A percentile compares a stretch with the other conserved stretches of the same genome.
These are phyloP conservation scores for Sugiyamaella xylanicola DNA, from an alignment of 1,139 yeast genomes.

Conservation along the genomic window DNA sequence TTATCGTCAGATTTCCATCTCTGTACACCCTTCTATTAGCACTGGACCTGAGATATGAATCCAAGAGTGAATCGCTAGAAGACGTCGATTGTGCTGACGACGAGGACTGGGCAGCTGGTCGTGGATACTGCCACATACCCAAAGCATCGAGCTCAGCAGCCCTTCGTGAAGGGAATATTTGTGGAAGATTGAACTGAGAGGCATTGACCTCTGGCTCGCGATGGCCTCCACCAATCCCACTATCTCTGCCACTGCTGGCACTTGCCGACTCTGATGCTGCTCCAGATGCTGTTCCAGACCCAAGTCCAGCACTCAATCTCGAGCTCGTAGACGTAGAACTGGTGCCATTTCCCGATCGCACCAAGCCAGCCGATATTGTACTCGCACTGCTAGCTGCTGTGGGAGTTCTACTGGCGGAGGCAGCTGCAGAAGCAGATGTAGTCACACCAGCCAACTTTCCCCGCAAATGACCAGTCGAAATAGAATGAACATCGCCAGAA, in stretches of 20 bases:
- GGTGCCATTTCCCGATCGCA: background rate
- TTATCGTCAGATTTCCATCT: constrained; percentile 8
- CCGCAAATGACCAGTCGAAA: background rate
- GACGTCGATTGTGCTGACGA: background rate
- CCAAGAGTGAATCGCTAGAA: background rate
- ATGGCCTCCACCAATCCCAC: constrained; percentile 5
- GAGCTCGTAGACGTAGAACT: constrained; percentile 2
- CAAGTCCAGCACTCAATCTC: constrained; percentile 1
- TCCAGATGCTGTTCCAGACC: background rate
- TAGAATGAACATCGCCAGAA: background rate
- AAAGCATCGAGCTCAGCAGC: constrained; percentile 32
- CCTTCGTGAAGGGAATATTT: constrained; percentile 33
- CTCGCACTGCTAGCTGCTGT: background rate
- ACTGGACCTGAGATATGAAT: constrained; percentile 2
- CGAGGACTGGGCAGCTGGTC: background rate
- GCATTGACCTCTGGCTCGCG: constrained; percentile 12
- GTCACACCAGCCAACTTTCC: background rate
- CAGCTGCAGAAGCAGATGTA: no score
- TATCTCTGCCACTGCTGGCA: background rate
- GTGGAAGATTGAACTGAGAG: constrained; percentile 28
- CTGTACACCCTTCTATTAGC: constrained; percentile 6
- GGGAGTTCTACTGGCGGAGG: background rate
- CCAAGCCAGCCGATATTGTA: background rate
- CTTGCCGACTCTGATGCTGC: background rate
- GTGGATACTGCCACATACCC: constrained; percentile 16